A percentile compares a stretch with the other conserved stretches of the same genome.
These are phyloP conservation scores for Xylaria sp. DNA, from an alignment of 495 filamentous ascomycete genomes.

Conservation along the genomic window DNA sequence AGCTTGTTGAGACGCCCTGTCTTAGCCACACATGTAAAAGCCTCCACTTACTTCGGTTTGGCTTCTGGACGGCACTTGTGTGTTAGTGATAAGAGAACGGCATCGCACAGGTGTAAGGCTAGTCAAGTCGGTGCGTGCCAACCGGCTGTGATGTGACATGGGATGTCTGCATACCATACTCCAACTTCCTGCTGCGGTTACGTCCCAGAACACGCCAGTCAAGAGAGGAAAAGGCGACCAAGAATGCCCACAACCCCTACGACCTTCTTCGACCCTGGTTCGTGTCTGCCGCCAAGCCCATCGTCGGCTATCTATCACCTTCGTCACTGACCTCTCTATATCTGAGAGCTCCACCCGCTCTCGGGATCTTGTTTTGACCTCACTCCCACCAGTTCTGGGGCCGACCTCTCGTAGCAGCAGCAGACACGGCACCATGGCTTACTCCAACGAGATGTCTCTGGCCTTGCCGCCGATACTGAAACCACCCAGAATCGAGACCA, in stretches of 20 bases:
- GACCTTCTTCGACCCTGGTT: constrained; percentile 18
- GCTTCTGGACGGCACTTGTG: constrained; percentile 6
- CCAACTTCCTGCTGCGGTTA: constrained; percentile 22
- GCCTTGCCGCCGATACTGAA: constrained; percentile 17
- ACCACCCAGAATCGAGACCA: constrained; percentile 28
- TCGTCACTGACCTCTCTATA: neutral
- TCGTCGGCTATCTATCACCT: constrained; percentile 7
- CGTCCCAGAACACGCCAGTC: constrained; percentile 5
- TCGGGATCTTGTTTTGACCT: neutral
- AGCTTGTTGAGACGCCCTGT: neutral
- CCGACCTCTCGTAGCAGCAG: constrained; percentile 10
- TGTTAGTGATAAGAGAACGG: constrained; percentile 15
- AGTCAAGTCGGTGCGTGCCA: constrained; percentile 16
- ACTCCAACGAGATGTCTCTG: constrained; percentile 26
- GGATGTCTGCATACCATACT: constrained; percentile 26
- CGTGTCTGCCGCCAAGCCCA: constrained; percentile 9
- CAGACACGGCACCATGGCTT: constrained; percentile 37
- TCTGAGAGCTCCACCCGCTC: neutral
- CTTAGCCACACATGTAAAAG: constrained; percentile 17
- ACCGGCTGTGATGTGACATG: constrained; percentile 27
- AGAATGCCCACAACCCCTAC: constrained; percentile 14
- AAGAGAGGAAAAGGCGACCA: constrained; percentile 18
- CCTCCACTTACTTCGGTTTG: neutral
- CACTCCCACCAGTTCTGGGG: neutral
- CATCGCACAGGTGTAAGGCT: constrained; percentile 8